Evolutionary conservation across 2,329 filamentous ascomycete genomes (phyloP), one percentile per base, ranked within the genome.

Genomic region (Colletotrichum orbiculare): DNA sequence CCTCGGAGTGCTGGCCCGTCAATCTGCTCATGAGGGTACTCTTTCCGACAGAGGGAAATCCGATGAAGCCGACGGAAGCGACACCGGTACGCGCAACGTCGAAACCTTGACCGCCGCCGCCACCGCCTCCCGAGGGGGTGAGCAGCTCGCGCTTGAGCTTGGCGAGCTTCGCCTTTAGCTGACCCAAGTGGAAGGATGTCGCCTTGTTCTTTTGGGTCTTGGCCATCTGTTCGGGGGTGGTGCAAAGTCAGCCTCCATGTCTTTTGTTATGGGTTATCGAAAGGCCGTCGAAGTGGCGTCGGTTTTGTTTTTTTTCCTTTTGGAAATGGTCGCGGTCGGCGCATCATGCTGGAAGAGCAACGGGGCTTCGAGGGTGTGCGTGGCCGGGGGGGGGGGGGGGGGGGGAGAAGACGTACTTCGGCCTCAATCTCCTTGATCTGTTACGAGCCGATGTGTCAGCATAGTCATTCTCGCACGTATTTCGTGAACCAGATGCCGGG

Each of bases 81-180:
- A 98, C 96, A 84, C 96, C 96, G 55, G 96, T 99, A 78, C 96
- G 91, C 67, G 96, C 96, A 69, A 99, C 96, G 83, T 99, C 96
- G 84, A 99, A 99, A 64, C 96, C 96, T 67, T 91, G 83, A 76
- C 92, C 93, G 68, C 89, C 94, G 62, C 92, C 94, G 60, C 95
- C 94, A 62, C 94, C 93, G 54, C 94, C 92, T 54, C 92, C 85
- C 45, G 89, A 85, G 17, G 96, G 96, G 46, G 93, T 97, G 71
- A 99, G 86, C 54, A 99, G 89, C 81, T 99, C 96, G 76, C 93
- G 89, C 86, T 97, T 98, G 74, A 99, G 86, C 83, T 99, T 99
- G 52, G 96, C 95, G 75, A 99, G 88, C 82, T 99, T 99, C 70
- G 96, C 96, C 82, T 99, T 99, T 72, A 99, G 84, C 82, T 98